Conservation (phyloP, 345 rosid genomes). For the Cochlearia excelsa region DNA sequence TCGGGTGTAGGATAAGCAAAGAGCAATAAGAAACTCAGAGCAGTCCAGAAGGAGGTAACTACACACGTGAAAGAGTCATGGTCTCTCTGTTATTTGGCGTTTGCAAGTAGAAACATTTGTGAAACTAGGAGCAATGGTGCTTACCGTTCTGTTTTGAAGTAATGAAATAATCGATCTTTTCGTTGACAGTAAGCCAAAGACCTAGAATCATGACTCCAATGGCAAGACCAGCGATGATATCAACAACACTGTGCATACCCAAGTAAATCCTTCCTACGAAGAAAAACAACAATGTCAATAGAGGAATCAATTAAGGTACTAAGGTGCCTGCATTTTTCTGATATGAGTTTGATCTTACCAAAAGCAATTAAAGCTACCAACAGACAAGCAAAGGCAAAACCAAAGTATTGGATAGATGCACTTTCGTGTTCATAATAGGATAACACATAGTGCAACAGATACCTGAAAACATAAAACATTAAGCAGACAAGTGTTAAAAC, state of each 20-base stretch:
- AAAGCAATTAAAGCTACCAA: constrained; percentile 62
- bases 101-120: constrained; percentile 1
- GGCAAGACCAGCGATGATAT: constrained; percentile 69
- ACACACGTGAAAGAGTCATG: constrained; percentile 34
- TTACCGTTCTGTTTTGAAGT: constrained; percentile 81
- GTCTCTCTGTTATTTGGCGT: constrained; percentile 10
- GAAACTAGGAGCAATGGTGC: constrained; percentile 5
- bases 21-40: constrained; percentile 77
- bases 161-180: constrained; percentile 60
- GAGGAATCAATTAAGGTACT: background rate
- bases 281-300: constrained; percentile 32
- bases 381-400: constrained; percentile 57
- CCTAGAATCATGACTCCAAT: constrained; percentile 66
- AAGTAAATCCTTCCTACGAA: constrained; percentile 93
- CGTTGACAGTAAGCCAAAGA: constrained; percentile 63
- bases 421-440: constrained; percentile 41
- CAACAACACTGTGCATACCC: constrained; percentile 95
- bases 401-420: constrained; percentile 43
- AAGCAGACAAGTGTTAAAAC: constrained; percentile 6
- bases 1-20: constrained; percentile 98
- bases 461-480: constrained; percentile 44
- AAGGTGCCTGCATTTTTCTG: constrained; percentile 10
- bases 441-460: constrained; percentile 61
- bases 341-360: constrained; percentile 48
- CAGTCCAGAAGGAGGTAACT: constrained; percentile 88